Evolutionary conservation across 2,329 filamentous ascomycete species (phyloP), one percentile per base, ranked within the genome.

Genomic region (Botryotinia calthae): DNA sequence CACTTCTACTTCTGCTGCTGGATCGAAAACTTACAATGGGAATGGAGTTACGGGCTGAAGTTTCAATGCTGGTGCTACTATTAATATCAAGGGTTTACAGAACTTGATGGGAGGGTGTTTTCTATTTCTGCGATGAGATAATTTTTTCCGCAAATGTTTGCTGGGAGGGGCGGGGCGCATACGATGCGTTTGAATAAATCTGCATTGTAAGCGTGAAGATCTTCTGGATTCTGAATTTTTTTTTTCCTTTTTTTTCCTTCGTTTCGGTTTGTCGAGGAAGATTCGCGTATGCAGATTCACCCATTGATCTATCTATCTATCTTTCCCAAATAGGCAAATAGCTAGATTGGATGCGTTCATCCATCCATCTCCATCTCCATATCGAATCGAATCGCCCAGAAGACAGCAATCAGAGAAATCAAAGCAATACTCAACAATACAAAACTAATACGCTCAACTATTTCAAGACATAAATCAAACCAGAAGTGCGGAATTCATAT

Each of bases 201-300:
- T n/a, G 25, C 25, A n/a, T 16, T n/a, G 48, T n/a, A 51, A 54
- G 48, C 48, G 25, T 12, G 25, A 7, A n/a, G 25, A 6, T n/a
- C 48, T 54, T 54, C 14, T n/a, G 25, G 20, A 14, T 16, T n/a
- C 48, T 54, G 12, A 54, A 12, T 1, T 54, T 16, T 16, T 12
- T 25, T 16, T 14, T 54, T 54, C 25, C 0, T 7, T 25, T 3
- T 14, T n/a, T 51, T 25, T 14, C 4, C 2, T 51, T 1, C 12
- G 0, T 1, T n/a, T 14, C 0, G 10, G 2, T n/a, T n/a, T 51
- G 25, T 5, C 6, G 4, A 4, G 25, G 12, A 7, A 51, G 4
- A 1, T 51, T 51, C 12, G 12, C 12, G 9, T 14, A 1, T 6
- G 25, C 12, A 25, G 22, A 14, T 51, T 51, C 6, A 51, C 4